A percentile compares a stretch with the other conserved stretches of the same genome.
phyloP scores from a whole-genome alignment of 2,329 filamentous ascomycete species.

The Aspergillus texensis region DNA sequence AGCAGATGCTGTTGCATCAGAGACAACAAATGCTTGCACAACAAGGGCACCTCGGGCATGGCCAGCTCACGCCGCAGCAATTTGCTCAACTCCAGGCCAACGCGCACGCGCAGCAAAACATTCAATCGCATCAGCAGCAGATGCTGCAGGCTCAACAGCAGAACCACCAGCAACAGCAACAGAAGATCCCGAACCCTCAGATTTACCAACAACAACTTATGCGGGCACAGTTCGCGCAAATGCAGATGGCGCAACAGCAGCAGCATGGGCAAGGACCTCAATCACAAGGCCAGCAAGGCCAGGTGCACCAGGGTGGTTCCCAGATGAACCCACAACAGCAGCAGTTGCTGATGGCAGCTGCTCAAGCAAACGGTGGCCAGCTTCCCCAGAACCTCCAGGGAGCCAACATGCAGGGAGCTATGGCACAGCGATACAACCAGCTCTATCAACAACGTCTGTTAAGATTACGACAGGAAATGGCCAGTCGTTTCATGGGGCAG shows the following conservation, averaged over 20 bases:
- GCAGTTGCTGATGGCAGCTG: conserved; percentile 42
- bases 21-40: conserved; percentile 44
- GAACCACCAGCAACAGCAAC: conserved; percentile 34
- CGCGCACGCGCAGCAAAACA: conserved; percentile 51
- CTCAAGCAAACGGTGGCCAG: conserved; percentile 42
- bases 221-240: conserved; percentile 41
- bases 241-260: conserved; percentile 42
- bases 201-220: conserved; percentile 42
- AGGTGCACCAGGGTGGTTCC: conserved; percentile 35
- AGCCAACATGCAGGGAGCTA: conserved; percentile 28
- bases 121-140: conserved; percentile 46
- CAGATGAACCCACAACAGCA: conserved; percentile 40
- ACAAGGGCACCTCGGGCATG: conserved; percentile 36
- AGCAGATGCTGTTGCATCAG: conserved; percentile 42
- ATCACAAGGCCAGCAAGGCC: conserved; percentile 27
- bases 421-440: conserved; percentile 38
- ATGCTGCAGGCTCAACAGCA: conserved; percentile 41
- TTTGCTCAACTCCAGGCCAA: conserved; percentile 47
- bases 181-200: conserved; percentile 34
- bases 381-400: conserved; percentile 35
- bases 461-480: conserved; percentile 41
- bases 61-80: conserved; percentile 45
- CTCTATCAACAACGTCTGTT: conserved; percentile 41
- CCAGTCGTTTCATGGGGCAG: conserved; percentile 38
- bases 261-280: conserved; percentile 21